Evolutionary conservation across 2,329 filamentous ascomycete species (phyloP), one percentile per base, ranked within the genome.

Genomic region (Beauveria rudraprayagi): DNA sequence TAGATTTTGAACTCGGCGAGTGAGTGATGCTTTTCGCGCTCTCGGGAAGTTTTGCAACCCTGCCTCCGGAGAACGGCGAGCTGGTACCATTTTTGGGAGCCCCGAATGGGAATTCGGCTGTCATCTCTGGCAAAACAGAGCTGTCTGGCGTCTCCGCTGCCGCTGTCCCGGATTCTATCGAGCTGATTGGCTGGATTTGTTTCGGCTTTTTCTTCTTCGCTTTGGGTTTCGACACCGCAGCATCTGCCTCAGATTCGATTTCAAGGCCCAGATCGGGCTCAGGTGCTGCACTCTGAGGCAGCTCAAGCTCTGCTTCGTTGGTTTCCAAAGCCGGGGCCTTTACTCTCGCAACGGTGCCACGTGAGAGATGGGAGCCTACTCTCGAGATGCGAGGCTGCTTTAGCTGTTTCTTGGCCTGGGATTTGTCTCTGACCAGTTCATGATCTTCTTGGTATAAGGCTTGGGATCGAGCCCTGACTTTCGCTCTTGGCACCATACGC

Each of bases 401-500:
- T 63, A 75, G 78, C 64, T 71, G 80, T 55, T 68, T 60, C 22
- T 56, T 47, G 19, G 16, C 19, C 26, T 46, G 43, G 9, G 48
- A 34, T n/a, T 22, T 50, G 34, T 55, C 50, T 30, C 22, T 40
- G 14, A 7, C 19, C 19, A 14, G 19, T 24, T 57, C 46, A 26
- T 58, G 22, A 14, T 60, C 44, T 40, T 55, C 65, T 19, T 79
- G 72, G 26, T 72, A 68, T 4, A 78, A 67, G 37, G 68, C 72
- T 59, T 79, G 75, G 56, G 81, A 77, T 50, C 72, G 72, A 55
- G 70, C 77, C 65, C 75, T 51, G 19, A 82, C 64, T 28, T 81
- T 74, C 6, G 69, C 70, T 57, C 65, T 78, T 3, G 80, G 78
- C 3, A 87, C 77, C 77, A 87, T 85, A 62, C 85, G 81, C 65